These are phyloP conservation scores for Elaeagnus macrophylla DNA, from an alignment of 306 rosid genomes.

Conservation along the genomic window DNA sequence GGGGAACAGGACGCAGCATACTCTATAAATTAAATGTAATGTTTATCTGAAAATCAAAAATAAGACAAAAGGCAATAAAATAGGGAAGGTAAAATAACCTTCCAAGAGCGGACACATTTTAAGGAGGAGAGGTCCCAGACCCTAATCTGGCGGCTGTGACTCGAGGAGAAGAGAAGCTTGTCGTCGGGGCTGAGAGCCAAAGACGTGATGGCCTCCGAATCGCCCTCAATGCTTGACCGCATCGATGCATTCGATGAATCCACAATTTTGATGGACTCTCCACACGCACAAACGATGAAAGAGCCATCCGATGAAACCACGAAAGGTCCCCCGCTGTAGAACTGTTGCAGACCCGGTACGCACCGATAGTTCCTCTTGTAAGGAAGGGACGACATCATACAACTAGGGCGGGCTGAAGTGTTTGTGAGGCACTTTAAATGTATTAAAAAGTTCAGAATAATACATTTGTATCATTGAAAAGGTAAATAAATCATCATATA, in stretches of 20 bases:
- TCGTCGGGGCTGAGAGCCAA: slow-evolving; percentile 63
- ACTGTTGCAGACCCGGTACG: slow-evolving; percentile 67
- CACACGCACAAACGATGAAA: slow-evolving; percentile 68
- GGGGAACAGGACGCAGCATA: too few species aligned
- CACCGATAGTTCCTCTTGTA: slow-evolving; percentile 54
- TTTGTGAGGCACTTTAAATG: too few species aligned
- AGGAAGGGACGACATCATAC: slow-evolving; percentile 45
- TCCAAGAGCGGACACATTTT: slow-evolving; percentile 81
- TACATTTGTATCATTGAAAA: too few species aligned
- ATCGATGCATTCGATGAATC: slow-evolving; percentile 60
- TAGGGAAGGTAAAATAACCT: slow-evolving; percentile 31
- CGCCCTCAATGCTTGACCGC: slow-evolving; percentile 58
- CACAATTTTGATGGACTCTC: slow-evolving; percentile 65
- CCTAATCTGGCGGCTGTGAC: slow-evolving; percentile 75
- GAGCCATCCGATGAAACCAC: slow-evolving; percentile 71
- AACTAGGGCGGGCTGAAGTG: too few species aligned
- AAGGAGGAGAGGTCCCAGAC: slow-evolving; percentile 78
- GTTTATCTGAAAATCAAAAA: too few species aligned
- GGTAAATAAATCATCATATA: too few species aligned
- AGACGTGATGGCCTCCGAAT: slow-evolving; percentile 66
- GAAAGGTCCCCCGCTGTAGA: slow-evolving; percentile 77
- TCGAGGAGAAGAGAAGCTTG: slow-evolving; percentile 55
- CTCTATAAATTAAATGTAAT: too few species aligned
- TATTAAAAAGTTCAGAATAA: too few species aligned
- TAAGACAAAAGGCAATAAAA: too few species aligned